Evolutionary conservation across 2,329 filamentous ascomycete genomes (phyloP), one percentile per base, ranked within the genome.

Genomic region (Grosmannia penicillata): DNA sequence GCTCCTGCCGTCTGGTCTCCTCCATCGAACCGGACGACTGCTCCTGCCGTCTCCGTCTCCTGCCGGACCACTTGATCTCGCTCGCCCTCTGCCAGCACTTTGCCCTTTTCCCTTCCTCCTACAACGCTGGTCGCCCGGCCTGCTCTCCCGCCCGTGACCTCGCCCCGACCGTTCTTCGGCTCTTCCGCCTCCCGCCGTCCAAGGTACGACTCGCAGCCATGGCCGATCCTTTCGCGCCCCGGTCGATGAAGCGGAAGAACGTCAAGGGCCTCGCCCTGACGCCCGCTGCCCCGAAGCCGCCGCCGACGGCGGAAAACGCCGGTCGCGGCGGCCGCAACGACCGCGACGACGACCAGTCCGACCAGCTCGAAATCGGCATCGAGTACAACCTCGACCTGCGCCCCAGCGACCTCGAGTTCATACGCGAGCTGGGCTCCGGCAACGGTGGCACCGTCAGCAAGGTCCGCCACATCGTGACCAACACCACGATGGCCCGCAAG

Each of bases 391-490:
- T 96, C 35, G 86, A 98, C 55, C 66, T 96, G 51, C 77, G 82
- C 51, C 87, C 84, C 39, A 89, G 96, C 52, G 91, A 98, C 57
- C 63, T 98, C 37, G 79, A 95, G 49, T 79, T 94, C 26, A 64
- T 98, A 50, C 94, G 93, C 63, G 91, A 98, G 59, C 70, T 98
- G 25, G 91, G 91, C 34, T 84, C 85, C 36, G 91, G 91, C 44
- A 98, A 98, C 65, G 91, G 91, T 53, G 91, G 91, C 41, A 96
- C 91, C 17, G 91, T 98, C 52, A 96, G 87, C 67, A 98, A 98
- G 62, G 91, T 98, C 53, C 82, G 81, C 65, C 89, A 98, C 65
- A 75, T 86, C 45, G 86, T 84, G 26, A 95, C 87, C 26, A 93
- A 93, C 55, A 93, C 91, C 15, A 75, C 93, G 49, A 98, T 98